phyloP scores from a whole-genome alignment of 306 rosid genomes.

The Fragaria nilgerrensis region DNA sequence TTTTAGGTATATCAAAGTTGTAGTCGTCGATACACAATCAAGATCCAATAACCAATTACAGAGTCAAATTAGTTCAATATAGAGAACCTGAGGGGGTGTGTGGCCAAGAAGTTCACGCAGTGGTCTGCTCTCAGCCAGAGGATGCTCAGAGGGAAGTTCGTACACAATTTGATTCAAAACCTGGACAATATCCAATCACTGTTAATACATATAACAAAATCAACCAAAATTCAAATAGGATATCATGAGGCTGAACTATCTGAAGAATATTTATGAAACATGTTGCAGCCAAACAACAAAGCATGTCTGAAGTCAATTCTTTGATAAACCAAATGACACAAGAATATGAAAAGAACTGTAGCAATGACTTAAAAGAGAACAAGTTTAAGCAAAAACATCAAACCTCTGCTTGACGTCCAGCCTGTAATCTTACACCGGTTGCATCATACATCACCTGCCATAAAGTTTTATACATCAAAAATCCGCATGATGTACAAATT shows the following conservation, averaged over 20 bases:
- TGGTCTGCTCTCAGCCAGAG: conserved; percentile 94
- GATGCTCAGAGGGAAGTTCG: conserved; percentile 99
- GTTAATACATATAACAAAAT: conserved; percentile 6
- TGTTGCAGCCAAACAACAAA: conserved; percentile 16
- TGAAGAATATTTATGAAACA: background rate
- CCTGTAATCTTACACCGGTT: conserved; percentile 96
- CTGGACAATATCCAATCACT: conserved; percentile 33
- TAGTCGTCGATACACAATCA: background rate
- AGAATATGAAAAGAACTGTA: conserved; percentile 12
- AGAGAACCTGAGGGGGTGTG: conserved; percentile 83
- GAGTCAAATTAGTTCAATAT: conserved; percentile 22
- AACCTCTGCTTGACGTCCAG: conserved; percentile 99
- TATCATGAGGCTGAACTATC: background rate
- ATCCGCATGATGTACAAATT: conserved; percentile 15
- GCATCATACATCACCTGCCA: conserved; percentile 99
- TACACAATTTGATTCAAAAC: conserved; percentile 90
- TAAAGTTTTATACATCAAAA: conserved; percentile 37
- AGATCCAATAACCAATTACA: conserved; percentile 13
- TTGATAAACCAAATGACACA: background rate
- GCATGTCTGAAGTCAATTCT: conserved; percentile 15
- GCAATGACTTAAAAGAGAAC: background rate
- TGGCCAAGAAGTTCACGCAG: conserved; percentile 98
- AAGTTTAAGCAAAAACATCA: conserved; percentile 23
- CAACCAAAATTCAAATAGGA: conserved; percentile 14
- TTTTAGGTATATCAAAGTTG: background rate